phyloP scores from a whole-genome alignment of 2,329 filamentous ascomycete species.

The Aspergillus alliaceus region DNA sequence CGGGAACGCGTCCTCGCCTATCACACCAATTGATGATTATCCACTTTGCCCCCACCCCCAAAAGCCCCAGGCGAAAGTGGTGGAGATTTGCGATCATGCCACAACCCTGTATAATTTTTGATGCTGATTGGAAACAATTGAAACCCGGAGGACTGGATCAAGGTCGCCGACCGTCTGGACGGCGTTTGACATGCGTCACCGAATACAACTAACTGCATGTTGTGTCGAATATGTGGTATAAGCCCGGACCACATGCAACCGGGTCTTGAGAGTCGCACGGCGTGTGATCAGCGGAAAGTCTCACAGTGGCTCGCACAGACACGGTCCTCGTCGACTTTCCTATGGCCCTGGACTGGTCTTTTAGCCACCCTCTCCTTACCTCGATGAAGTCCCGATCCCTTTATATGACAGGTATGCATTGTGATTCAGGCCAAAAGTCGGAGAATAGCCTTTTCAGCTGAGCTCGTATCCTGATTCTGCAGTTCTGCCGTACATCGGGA shows the following conservation, averaged over 20 bases:
- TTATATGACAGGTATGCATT: background rate
- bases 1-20: background rate
- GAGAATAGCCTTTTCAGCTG: background rate
- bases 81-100: background rate
- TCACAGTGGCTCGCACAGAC: background rate
- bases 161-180: background rate
- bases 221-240: background rate
- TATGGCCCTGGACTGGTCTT: no score
- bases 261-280: background rate
- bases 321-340: no score
- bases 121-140: background rate
- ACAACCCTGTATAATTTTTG: background rate
- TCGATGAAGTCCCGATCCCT: background rate
- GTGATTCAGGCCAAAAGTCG: background rate
- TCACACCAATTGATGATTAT: background rate
- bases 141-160: background rate
- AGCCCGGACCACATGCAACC: no score
- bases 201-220: background rate
- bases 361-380: background rate
- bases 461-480: background rate
- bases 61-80: slow-evolving; percentile 1
- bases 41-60: background rate
- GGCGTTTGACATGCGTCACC: background rate
- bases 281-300: no score
- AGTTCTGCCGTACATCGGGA: background rate